Conservation (phyloP, 2,329 filamentous ascomycete genomes). For the Paraphaeosphaeria minitans region DNA sequence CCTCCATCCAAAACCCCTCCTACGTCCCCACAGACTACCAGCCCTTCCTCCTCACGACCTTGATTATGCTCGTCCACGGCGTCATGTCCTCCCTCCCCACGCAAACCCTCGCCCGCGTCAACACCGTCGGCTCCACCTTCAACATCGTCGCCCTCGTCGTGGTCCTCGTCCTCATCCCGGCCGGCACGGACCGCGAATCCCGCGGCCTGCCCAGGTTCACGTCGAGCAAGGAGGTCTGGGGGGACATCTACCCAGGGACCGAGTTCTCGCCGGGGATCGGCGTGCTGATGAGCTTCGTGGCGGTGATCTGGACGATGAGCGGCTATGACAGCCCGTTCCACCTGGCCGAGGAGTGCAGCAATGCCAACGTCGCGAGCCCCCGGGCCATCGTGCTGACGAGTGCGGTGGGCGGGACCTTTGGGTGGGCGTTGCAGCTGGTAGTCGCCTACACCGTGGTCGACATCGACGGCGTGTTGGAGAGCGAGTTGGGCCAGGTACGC, state of each 20-base stretch:
- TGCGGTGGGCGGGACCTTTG: constrained; percentile 67
- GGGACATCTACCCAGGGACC: constrained; percentile 68
- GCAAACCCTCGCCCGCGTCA: constrained; percentile 71
- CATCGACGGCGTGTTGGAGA: constrained; percentile 63
- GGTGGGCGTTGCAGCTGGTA: constrained; percentile 75
- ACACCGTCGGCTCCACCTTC: constrained; percentile 71
- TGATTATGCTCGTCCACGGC: constrained; percentile 71
- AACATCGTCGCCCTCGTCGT: constrained; percentile 71
- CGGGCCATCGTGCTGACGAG: constrained; percentile 75
- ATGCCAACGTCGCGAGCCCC: constrained; percentile 71
- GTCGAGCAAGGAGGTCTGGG: constrained; percentile 65
- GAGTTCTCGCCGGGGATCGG: constrained; percentile 70
- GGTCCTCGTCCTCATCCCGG: constrained; percentile 71
- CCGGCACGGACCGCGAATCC: constrained; percentile 57
- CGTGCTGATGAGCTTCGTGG: constrained; percentile 73
- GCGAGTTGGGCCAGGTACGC: constrained; percentile 59
- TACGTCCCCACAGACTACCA: constrained; percentile 70
- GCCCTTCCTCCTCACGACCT: constrained; percentile 68
- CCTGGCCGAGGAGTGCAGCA: constrained; percentile 75
- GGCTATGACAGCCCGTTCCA: constrained; percentile 74
- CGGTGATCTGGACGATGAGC: constrained; percentile 72
- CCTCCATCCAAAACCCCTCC: constrained; percentile 68
- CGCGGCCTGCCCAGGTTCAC: constrained; percentile 64
- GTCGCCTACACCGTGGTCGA: constrained; percentile 74
- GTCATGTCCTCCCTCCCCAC: constrained; percentile 73